Conservation (phyloP, 441 rosid genomes). For the Isatis lusitanica region DNA sequence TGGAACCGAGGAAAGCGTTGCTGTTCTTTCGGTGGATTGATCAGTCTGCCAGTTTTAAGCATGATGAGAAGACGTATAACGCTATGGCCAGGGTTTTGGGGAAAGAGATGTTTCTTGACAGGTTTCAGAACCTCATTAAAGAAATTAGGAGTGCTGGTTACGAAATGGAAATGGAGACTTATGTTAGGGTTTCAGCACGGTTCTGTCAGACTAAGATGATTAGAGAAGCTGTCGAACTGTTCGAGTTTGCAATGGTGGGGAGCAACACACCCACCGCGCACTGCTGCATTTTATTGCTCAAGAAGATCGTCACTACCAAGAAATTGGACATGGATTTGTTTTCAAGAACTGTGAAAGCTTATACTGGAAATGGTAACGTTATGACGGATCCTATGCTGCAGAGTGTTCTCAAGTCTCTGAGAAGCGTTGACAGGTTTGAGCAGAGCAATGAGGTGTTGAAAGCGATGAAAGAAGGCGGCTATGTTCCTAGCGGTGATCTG, state of each 20-base stretch:
- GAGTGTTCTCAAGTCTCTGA: slow-evolving; percentile 61
- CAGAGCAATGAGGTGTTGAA: slow-evolving; percentile 65
- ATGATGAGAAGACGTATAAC: slow-evolving; percentile 60
- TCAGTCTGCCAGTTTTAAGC: slow-evolving; percentile 56
- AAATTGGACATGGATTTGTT: slow-evolving; percentile 58
- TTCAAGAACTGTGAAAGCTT: slow-evolving; percentile 56
- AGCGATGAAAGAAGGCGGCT: slow-evolving; percentile 60
- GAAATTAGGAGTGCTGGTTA: slow-evolving; percentile 57
- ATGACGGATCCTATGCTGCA: slow-evolving; percentile 55
- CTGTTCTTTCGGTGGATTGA: slow-evolving; percentile 77
- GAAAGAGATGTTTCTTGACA: slow-evolving; percentile 70
- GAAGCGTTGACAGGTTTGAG: slow-evolving; percentile 59
- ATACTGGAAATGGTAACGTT: slow-evolving; percentile 46
- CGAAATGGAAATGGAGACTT: slow-evolving; percentile 73
- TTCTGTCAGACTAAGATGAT: slow-evolving; percentile 63
- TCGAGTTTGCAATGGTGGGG: slow-evolving; percentile 75
- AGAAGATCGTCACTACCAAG: slow-evolving; percentile 57
- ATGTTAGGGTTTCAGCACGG: slow-evolving; percentile 44
- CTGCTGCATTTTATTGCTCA: slow-evolving; percentile 57
- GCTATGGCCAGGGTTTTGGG: slow-evolving; percentile 72
- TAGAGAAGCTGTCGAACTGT: slow-evolving; percentile 64
- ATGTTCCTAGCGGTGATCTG: slow-evolving; percentile 41
- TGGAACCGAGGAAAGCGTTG: slow-evolving; percentile 65
- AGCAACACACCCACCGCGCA: slow-evolving; percentile 54
- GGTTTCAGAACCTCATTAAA: slow-evolving; percentile 65